Evolutionary conservation across 495 filamentous ascomycete species (phyloP).

Genomic region (Parathielavia appendiculata): DNA sequence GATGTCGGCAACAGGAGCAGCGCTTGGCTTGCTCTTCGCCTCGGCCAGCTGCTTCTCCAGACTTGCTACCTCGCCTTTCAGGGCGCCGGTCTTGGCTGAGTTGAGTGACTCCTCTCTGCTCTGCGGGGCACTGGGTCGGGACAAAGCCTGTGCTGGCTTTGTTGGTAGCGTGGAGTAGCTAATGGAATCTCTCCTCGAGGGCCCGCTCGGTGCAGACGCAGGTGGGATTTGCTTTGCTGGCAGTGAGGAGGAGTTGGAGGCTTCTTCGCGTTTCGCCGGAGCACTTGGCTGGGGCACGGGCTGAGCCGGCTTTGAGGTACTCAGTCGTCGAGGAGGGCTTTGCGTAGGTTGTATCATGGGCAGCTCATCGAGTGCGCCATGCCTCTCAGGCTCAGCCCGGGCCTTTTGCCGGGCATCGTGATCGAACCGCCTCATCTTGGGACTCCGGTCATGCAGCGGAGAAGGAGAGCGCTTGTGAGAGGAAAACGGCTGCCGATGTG

Average conservation of each 20-base stretch:
- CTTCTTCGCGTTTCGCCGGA: background rate
- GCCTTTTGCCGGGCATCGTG: background rate
- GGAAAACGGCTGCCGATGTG: background rate
- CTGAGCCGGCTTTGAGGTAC: background rate
- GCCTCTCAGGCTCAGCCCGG: background rate
- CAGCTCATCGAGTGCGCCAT: background rate
- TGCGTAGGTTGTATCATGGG: background rate
- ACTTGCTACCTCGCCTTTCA: constrained; percentile 2
- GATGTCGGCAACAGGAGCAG: background rate
- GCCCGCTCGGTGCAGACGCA: too few relatives aligned
- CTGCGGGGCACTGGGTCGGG: background rate
- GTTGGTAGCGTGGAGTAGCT: background rate
- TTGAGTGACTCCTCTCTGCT: background rate
- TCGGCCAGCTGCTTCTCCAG: constrained; percentile 19
- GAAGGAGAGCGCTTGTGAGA: constrained; percentile 19
- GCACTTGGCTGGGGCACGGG: background rate
- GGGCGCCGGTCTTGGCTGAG: background rate
- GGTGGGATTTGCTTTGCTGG: too few relatives aligned
- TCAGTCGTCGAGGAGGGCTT: background rate
- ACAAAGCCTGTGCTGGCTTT: background rate
- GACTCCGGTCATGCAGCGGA: background rate
- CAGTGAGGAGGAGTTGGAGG: background rate
- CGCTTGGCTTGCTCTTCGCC: constrained; percentile 6
- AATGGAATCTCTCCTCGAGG: too few relatives aligned
- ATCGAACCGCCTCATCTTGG: constrained; percentile 5